These are phyloP conservation scores for Populus simonii DNA, from an alignment of 345 rosid genomes.

Conservation along the genomic window DNA sequence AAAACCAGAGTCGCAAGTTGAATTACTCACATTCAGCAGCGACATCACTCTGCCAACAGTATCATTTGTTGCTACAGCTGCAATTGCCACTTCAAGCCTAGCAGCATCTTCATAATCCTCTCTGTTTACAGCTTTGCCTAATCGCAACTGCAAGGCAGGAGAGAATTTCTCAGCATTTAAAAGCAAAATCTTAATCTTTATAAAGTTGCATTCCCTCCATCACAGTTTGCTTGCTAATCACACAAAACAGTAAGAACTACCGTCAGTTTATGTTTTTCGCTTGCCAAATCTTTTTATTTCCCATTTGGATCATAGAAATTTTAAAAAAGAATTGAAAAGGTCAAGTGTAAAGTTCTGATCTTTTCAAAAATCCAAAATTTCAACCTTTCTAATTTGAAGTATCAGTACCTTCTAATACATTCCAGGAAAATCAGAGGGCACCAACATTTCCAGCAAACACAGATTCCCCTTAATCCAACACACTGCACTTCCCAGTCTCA, in stretches of 20 bases:
- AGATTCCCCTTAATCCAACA: neutral
- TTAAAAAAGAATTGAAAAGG: no score
- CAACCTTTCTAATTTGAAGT: neutral
- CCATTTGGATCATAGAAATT: neutral
- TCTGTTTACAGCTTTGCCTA: slow-evolving; percentile 48
- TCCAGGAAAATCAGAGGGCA: neutral
- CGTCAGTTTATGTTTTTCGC: neutral
- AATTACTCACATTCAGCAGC: slow-evolving; percentile 48
- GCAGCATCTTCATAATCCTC: slow-evolving; percentile 88
- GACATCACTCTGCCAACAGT: slow-evolving; percentile 75
- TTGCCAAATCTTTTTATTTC: neutral
- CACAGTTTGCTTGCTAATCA: neutral
- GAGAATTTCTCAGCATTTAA: neutral
- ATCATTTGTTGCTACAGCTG: slow-evolving; percentile 75
- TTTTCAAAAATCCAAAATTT: no score
- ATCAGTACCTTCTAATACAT: neutral
- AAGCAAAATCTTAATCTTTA: neutral
- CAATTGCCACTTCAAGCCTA: slow-evolving; percentile 83
- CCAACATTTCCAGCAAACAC: neutral
- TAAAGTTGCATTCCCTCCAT: neutral
- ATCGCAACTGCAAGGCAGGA: slow-evolving; percentile 48
- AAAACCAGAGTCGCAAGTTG: neutral
- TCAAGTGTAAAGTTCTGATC: neutral
- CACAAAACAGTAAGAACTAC: neutral
- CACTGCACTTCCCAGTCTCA: neutral